Conservation (phyloP, 1,284 basidiomycete genomes). For the Leucoagaricus sp. region DNA sequence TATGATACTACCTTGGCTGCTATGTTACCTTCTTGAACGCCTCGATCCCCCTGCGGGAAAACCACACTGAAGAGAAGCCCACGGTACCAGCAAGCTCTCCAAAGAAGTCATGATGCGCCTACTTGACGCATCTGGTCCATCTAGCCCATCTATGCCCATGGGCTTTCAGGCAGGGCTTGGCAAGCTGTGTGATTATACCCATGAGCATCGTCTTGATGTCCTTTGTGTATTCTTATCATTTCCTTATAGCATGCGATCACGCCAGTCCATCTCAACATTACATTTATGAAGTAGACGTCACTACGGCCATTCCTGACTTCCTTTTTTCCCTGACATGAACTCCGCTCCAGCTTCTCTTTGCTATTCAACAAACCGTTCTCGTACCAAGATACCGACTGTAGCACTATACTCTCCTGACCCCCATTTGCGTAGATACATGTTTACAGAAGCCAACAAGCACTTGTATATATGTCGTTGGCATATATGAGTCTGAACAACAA, state of each 20-base stretch:
- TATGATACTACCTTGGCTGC: background rate
- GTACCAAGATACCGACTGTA: background rate
- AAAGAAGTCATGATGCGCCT: background rate
- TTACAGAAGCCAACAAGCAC: background rate
- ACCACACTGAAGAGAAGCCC: background rate
- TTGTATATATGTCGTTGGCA: too few species aligned
- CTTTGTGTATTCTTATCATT: background rate
- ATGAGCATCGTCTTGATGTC: slow-evolving; percentile 3
- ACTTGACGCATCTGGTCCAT: background rate
- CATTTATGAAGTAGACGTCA: background rate
- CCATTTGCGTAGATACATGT: background rate
- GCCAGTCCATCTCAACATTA: background rate
- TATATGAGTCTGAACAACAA: too few species aligned
- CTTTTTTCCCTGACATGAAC: background rate
- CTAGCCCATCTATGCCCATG: background rate
- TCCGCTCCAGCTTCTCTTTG: background rate
- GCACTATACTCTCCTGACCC: background rate
- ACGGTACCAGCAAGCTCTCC: background rate
- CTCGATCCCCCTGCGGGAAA: background rate
- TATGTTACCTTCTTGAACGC: background rate
- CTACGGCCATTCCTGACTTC: background rate
- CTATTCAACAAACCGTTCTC: background rate
- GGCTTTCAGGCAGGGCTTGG: background rate
- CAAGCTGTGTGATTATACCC: background rate
- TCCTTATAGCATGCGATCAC: background rate